Conservation (phyloP, 2,329 filamentous ascomycete genomes). For the Fusarium solani-melongenae region DNA sequence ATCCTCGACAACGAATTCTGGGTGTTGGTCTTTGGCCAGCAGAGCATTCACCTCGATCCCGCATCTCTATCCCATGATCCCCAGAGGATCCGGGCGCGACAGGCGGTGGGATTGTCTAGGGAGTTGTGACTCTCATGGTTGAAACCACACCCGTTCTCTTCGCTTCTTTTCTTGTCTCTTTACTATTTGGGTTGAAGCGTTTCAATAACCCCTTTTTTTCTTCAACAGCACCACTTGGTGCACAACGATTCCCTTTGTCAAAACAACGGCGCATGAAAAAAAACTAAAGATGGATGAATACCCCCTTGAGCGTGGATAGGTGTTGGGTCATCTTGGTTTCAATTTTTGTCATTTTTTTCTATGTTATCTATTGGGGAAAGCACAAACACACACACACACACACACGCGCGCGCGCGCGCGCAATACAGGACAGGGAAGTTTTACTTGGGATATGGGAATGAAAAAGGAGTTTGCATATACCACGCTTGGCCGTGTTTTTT, state of each 20-base stretch:
- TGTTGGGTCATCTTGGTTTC: constrained; percentile 40
- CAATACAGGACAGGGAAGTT: constrained; percentile 25
- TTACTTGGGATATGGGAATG: constrained; percentile 27
- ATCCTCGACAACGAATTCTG: constrained; percentile 27
- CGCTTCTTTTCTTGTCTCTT: constrained; percentile 9
- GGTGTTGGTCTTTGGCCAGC: constrained; percentile 8
- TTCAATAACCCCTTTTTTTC: constrained; percentile 28
- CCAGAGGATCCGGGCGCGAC: constrained; percentile 34
- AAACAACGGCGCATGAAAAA: constrained; percentile 46
- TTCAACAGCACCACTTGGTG: constrained; percentile 32
- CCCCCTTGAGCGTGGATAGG: constrained; percentile 43
- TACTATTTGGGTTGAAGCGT: constrained; percentile 29
- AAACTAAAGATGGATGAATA: constrained; percentile 47
- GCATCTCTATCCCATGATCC: constrained; percentile 29
- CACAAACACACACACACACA: neutral
- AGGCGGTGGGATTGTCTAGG: constrained; percentile 30
- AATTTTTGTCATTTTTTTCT: constrained; percentile 22
- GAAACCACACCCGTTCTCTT: constrained; percentile 18
- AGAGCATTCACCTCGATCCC: constrained; percentile 16
- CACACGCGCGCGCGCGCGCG: neutral
- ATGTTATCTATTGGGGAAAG: constrained; percentile 17
- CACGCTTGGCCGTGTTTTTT: constrained; percentile 41
- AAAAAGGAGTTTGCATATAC: constrained; percentile 43
- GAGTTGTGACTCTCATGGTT: constrained; percentile 31
- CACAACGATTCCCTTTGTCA: constrained; percentile 39